Evolutionary conservation across 768 basidiomycete genomes (phyloP), one percentile per base, ranked within the genome.

Genomic region (Cystobasidium tubakii): DNA sequence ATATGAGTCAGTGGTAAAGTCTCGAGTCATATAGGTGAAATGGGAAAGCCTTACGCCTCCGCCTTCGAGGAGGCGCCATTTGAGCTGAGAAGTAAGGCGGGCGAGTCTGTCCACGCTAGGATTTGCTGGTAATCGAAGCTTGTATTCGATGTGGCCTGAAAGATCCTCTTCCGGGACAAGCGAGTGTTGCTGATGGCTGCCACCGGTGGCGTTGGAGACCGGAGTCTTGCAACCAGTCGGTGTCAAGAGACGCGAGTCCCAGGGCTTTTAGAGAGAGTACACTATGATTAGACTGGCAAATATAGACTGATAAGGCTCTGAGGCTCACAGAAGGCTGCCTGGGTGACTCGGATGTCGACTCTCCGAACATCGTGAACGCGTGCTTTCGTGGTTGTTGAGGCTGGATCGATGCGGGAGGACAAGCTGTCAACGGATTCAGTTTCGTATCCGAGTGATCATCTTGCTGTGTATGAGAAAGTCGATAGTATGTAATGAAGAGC

Each of bases 51-150:
- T 42, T 29, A 90, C 89, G 0, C 90, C 90, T 0, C 88, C 87
- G 25, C 91, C 91, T 80, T 92, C 89, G 66, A 91, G 86, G 17
- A 92, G 85, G 7, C 94, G 86, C 92, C 94, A 96, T 79, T 96
- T 94, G 81, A 96, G 86, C 82, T 96, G 94, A 0, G 93, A 95
- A 73, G 93, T 91, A 29, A 97, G 88, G 29, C 81, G 72, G 54
- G 82, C 81, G 75, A 83, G 55, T 17, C 69, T 31, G 29, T 71
- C 69, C 82, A 31, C 82, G 78, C 62, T 82, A 79, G 21, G 80
- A 78, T 34, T 69, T 63, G 73, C 57, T 39, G 73, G 67, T 50
- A 62, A 66, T 31, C 76, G 25, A 10, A 77, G 74, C 69, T 77
- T 77, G 74, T 77, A 77, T 62, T 77, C 77, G 42, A 77, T 76